Conservation (phyloP, 352 stramenopile species). For the Pilasporangium apinafurcum region DNA sequence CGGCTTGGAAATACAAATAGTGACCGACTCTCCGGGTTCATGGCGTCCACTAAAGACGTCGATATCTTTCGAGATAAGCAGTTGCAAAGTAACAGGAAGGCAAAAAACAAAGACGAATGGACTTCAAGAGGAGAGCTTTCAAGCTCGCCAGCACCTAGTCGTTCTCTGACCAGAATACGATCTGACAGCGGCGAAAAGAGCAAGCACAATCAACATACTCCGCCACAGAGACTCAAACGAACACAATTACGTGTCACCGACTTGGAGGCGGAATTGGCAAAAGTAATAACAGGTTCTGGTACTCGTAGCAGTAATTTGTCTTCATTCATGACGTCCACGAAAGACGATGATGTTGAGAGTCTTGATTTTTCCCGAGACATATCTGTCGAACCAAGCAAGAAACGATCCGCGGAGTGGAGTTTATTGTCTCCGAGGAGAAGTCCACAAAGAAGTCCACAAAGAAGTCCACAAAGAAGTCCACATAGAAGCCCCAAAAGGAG, state of each 20-base stretch:
- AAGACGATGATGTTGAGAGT: too few relatives aligned
- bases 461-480: too few relatives aligned
- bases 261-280: conserved; percentile 5
- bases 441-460: too few relatives aligned
- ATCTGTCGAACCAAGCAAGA: too few relatives aligned
- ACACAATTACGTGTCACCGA: background rate
- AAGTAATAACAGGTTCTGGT: background rate
- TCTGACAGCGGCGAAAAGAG: background rate
- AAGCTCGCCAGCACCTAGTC: background rate
- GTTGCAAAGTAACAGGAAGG: background rate
- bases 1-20: too few relatives aligned
- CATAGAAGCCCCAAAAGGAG: too few relatives aligned
- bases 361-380: too few relatives aligned
- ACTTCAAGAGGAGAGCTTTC: background rate
- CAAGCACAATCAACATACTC: background rate
- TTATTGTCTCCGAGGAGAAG: too few relatives aligned
- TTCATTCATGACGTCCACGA: background rate
- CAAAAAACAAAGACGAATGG: background rate
- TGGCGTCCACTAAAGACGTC: too few relatives aligned
- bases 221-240: background rate
- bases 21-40: too few relatives aligned
- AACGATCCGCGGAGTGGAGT: too few relatives aligned
- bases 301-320: background rate
- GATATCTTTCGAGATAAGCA: too few relatives aligned
- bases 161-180: background rate